These are phyloP conservation scores for Amphichorda felina DNA, from an alignment of 2,329 filamentous ascomycete species.

Conservation along the genomic window DNA sequence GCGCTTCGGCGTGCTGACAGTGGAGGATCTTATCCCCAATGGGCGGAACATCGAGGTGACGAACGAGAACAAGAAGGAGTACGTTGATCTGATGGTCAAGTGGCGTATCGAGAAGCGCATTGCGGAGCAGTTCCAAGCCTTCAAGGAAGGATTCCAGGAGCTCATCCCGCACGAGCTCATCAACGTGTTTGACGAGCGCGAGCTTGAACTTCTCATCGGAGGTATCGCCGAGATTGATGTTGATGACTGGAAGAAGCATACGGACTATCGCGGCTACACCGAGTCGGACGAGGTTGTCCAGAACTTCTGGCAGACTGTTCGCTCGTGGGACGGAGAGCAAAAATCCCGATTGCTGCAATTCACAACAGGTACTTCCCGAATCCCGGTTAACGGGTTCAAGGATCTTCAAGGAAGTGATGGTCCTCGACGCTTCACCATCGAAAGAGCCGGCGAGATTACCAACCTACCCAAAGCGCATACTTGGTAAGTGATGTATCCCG, in stretches of 20 bases:
- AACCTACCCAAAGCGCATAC: conserved; percentile 96
- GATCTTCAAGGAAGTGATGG: conserved; percentile 96
- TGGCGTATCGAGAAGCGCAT: conserved; percentile 99
- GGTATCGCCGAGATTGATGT: conserved; percentile 99
- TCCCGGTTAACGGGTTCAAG: conserved; percentile 98
- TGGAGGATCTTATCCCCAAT: conserved; percentile 84
- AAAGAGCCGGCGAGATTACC: conserved; percentile 84
- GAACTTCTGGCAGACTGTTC: conserved; percentile 97
- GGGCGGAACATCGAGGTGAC: conserved; percentile 91
- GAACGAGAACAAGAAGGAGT: conserved; percentile 98
- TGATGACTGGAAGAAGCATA: conserved; percentile 99
- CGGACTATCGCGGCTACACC: conserved; percentile 96
- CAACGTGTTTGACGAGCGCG: conserved; percentile 97
- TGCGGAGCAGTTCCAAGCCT: conserved; percentile 95
- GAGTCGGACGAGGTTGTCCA: conserved; percentile 95
- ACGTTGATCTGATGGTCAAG: conserved; percentile 95
- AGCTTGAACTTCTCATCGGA: conserved; percentile 90
- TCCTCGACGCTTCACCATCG: conserved; percentile 90
- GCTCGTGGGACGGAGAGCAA: conserved; percentile 95
- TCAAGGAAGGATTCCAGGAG: conserved; percentile 95
- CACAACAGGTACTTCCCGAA: conserved; percentile 92
- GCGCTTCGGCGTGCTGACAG: conserved; percentile 86
- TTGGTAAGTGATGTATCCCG: conserved; percentile 52
- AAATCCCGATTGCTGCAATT: conserved; percentile 95
- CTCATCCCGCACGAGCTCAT: conserved; percentile 92